Evolutionary conservation across 768 basidiomycete species (phyloP), one percentile per base, ranked within the genome.

Genomic region (Symmetrospora coprosmae): DNA sequence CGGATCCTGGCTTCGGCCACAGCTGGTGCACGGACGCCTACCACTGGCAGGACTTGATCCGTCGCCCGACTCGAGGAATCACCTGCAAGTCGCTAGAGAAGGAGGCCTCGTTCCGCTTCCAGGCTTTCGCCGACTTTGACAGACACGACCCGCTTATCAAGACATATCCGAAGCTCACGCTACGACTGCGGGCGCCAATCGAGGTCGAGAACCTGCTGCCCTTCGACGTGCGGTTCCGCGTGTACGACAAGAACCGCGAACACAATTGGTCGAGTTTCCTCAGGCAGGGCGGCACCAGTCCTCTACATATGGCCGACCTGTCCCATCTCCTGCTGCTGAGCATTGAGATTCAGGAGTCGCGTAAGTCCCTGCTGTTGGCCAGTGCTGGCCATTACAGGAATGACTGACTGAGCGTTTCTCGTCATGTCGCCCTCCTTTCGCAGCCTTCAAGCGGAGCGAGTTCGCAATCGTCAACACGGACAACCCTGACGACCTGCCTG

Each of bases 391-490:
- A n/a, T n/a, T n/a, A n/a, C n/a, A n/a, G n/a, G n/a, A n/a, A n/a
- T n/a, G n/a, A n/a, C n/a, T n/a, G n/a, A n/a, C n/a, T n/a, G n/a
- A n/a, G n/a, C n/a, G n/a, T n/a, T n/a, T n/a, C n/a, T n/a, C n/a
- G n/a, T n/a, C n/a, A n/a, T n/a, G n/a, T n/a, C n/a, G n/a, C n/a
- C n/a, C n/a, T n/a, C n/a, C n/a, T 46, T 21, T 21, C 21, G 3
- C 66, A 92, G 89, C 81, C 14, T 87, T 90, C 76, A 85, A 85
- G 68, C 84, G 88, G 16, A 92, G 90, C 70, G 91, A 97, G 61
- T 99, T 94, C 67, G 85, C 89, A 2, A 96, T 99, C 72, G 91
- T 99, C 74, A 96, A 89, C 69, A 87, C 87, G 16, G 89, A 94
- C 70, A 83, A 82, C 28, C 81, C 87, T 55, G 85, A 89, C 2